These are phyloP conservation scores for Mycena venus DNA, from an alignment of 768 basidiomycete species.

Conservation along the genomic window DNA sequence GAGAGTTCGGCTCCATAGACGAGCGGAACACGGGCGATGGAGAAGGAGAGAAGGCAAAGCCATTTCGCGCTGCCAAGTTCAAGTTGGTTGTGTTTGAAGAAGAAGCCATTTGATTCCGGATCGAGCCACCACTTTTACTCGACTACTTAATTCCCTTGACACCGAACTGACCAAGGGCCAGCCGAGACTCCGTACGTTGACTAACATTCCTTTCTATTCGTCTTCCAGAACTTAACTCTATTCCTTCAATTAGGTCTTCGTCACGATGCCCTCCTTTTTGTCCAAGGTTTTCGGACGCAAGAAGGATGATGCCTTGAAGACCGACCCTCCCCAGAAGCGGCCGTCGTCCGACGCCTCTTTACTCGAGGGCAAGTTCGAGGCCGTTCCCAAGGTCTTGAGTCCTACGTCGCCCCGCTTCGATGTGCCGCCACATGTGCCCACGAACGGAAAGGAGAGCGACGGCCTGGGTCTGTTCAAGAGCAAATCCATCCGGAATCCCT, in stretches of 20 bases:
- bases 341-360: constrained; percentile 59
- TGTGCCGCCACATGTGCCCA: constrained; percentile 29
- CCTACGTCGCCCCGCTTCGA: constrained; percentile 55
- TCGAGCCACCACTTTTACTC: constrained; percentile 1
- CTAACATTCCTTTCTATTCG: constrained; percentile 8
- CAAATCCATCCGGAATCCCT: constrained; percentile 52
- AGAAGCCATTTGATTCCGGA: background rate
- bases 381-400: constrained; percentile 66
- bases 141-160: background rate
- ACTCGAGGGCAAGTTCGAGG: constrained; percentile 83
- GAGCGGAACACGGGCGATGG: constrained; percentile 8
- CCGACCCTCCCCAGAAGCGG: constrained; percentile 50
- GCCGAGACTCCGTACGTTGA: constrained; percentile 13
- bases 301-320: constrained; percentile 25
- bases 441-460: constrained; percentile 60
- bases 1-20: constrained; percentile 24
- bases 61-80: background rate
- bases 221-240: constrained; percentile 25
- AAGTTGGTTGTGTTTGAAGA: too few species aligned
- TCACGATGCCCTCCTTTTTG: constrained; percentile 31
- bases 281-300: constrained; percentile 31
- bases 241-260: background rate
- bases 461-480: constrained; percentile 65
- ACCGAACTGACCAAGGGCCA: background rate
- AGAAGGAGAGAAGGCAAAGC: background rate